A percentile compares a stretch with the other conserved stretches of the same genome.
Evolutionary conservation across 1,139 yeast species (phyloP).

Genomic region (Geotrichum aggregatum): DNA sequence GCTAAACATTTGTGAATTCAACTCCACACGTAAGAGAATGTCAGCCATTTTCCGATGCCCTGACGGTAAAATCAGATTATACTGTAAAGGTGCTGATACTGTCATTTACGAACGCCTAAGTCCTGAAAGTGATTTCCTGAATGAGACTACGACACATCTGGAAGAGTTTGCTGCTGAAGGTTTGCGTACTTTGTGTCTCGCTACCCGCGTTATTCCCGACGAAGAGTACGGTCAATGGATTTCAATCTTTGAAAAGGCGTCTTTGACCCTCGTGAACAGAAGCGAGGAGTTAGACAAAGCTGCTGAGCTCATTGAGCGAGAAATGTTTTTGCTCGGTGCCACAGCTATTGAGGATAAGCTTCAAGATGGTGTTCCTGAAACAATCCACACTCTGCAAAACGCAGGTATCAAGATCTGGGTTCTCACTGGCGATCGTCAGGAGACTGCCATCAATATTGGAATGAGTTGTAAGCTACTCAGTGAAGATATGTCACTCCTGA

Average conservation of each 20-base stretch:
- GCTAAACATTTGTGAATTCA: conserved; percentile 89
- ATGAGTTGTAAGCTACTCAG: conserved; percentile 92
- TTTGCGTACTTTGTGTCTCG: conserved; percentile 87
- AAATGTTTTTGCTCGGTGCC: conserved; percentile 81
- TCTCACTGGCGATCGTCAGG: conserved; percentile 95
- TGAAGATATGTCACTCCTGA: conserved; percentile 91
- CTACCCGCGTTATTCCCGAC: conserved; percentile 74
- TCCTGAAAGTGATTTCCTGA: conserved; percentile 71
- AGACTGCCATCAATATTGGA: conserved; percentile 98
- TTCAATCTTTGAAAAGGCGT: conserved; percentile 63
- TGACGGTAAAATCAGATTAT: conserved; percentile 82
- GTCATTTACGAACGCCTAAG: conserved; percentile 84
- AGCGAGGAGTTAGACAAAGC: conserved; percentile 73
- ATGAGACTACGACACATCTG: conserved; percentile 76
- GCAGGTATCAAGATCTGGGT: conserved; percentile 99
- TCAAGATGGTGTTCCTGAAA: conserved; percentile 98
- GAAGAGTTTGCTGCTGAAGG: conserved; percentile 98
- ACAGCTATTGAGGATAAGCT: conserved; percentile 97
- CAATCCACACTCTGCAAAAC: conserved; percentile 87
- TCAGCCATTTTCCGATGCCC: conserved; percentile 92
- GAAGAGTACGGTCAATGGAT: conserved; percentile 70
- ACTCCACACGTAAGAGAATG: conserved; percentile 97
- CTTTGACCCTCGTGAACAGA: conserved; percentile 75
- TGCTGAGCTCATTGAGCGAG: conserved; percentile 78
- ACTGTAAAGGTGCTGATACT: conserved; percentile 97